These are phyloP conservation scores for Aspergillus campestris DNA, from an alignment of 495 filamentous ascomycete species.

Conservation along the genomic window DNA sequence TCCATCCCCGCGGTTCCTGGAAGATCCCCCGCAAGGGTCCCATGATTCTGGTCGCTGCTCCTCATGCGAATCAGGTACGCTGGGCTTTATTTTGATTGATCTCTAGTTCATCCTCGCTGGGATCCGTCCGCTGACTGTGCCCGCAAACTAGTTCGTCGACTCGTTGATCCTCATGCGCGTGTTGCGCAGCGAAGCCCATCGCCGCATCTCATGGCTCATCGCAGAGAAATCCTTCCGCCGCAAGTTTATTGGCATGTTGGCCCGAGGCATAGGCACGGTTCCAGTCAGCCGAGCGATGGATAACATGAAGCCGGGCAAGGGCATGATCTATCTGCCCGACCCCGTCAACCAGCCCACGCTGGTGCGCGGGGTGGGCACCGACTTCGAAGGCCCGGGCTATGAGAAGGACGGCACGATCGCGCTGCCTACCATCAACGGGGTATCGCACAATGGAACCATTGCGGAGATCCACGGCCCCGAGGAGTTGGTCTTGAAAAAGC, in stretches of 20 bases:
- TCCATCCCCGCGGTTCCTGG: slow-evolving; percentile 91
- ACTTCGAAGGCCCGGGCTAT: slow-evolving; percentile 66
- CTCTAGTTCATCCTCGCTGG: background rate
- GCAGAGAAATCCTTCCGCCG: slow-evolving; percentile 87
- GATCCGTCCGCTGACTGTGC: background rate
- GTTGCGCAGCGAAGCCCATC: slow-evolving; percentile 72
- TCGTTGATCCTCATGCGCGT: slow-evolving; percentile 89
- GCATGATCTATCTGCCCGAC: slow-evolving; percentile 86
- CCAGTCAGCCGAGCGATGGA: slow-evolving; percentile 88
- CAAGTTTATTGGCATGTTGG: slow-evolving; percentile 77
- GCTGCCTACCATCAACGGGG: slow-evolving; percentile 73
- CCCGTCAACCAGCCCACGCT: slow-evolving; percentile 77
- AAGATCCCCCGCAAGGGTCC: slow-evolving; percentile 81
- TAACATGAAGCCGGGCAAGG: slow-evolving; percentile 66
- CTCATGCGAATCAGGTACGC: slow-evolving; percentile 91
- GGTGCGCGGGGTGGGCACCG: slow-evolving; percentile 74
- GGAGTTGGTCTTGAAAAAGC: slow-evolving; percentile 78
- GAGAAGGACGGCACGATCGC: slow-evolving; percentile 77
- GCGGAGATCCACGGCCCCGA: slow-evolving; percentile 68
- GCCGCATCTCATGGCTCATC: slow-evolving; percentile 84
- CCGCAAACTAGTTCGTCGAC: slow-evolving; percentile 68
- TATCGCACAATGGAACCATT: slow-evolving; percentile 70
- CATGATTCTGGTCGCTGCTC: slow-evolving; percentile 93
- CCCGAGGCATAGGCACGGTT: slow-evolving; percentile 72
- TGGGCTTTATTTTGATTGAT: background rate